Evolutionary conservation across 2,329 filamentous ascomycete genomes (phyloP), one percentile per base, ranked within the genome.

Genomic region (Trichoderma sp.): DNA sequence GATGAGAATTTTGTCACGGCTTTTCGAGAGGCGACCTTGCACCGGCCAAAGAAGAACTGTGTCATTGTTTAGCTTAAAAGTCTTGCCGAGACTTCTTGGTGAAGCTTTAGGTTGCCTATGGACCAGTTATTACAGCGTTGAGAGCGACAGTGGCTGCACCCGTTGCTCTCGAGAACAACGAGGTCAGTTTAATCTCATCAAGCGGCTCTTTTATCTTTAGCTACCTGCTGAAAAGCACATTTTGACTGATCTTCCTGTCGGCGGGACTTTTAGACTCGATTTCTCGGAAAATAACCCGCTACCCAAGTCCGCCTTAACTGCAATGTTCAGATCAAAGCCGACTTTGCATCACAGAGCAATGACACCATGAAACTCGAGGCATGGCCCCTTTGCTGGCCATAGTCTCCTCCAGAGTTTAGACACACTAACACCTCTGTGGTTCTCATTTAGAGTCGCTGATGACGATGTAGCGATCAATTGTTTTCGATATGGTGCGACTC

Each of bases 1-100:
- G n/a, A 56, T 14, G 21, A 56, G 9, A 56, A 56, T 24, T 56
- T 56, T 24, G 3, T 24, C 50, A 24, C n/a, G 21, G 50, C 50
- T 24, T 56, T 56, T 56, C 21, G 11, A 21, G 50, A 24, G 21
- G 21, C 21, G 2, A 24, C 50, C 7, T 24, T 56, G 50, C 3
- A 56, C 6, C 21, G 5, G 21, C 11, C 11, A 3, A 6, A 1
- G 11, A 56, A 1, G 50, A 24, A 56, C 14, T 24, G 5, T 56
- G 5, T 24, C 21, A 24, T 56, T 56, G 50, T 24, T 12, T 56
- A 56, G 21, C 1, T 24, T 24, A 4, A 7, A 14, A 12, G 0
- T 12, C n/a, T 53, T 53, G 5, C n/a, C n/a, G 3, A 0, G 9
- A 0, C 1, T 21, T 6, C 4, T 11, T 6, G 3, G 9, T 0